phyloP scores from a whole-genome alignment of 1,284 basidiomycete genomes.

The Heterobasidion parviporum region DNA sequence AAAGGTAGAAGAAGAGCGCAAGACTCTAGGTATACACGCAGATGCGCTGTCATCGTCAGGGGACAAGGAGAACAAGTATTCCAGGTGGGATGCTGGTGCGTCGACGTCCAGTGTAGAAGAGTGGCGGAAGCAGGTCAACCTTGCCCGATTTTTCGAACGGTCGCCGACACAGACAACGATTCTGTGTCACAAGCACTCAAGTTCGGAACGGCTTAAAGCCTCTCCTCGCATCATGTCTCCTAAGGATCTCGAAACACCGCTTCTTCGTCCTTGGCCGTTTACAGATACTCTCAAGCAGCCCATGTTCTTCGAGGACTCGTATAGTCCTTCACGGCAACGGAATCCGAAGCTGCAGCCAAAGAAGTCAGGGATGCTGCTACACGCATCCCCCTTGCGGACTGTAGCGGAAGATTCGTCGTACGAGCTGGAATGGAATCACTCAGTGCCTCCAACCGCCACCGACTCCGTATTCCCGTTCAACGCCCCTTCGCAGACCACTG shows the following conservation, averaged over 20 bases:
- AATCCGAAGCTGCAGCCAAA: not conserved
- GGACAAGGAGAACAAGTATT: not conserved
- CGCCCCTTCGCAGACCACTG: not conserved
- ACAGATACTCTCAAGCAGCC: not conserved
- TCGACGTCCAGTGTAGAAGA: not conserved
- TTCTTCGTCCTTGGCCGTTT: conserved; percentile 1
- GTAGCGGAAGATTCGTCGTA: not conserved
- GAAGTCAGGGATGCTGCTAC: not conserved
- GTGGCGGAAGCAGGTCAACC: conserved; percentile 6
- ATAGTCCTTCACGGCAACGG: not conserved
- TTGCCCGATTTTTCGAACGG: conserved; percentile 10
- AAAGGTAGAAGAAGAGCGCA: conserved; percentile 25
- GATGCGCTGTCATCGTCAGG: not conserved
- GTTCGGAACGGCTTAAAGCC: not conserved
- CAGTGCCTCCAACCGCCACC: not conserved
- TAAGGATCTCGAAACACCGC: not conserved
- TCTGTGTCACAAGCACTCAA: not conserved
- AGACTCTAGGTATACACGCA: conserved; percentile 10
- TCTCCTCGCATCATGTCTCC: not conserved
- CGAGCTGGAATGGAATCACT: not conserved
- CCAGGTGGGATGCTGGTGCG: not conserved
- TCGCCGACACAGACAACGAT: conserved; percentile 9
- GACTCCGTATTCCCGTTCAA: not conserved
- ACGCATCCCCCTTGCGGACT: not conserved
- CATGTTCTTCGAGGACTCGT: not conserved